Base-by-base conservation (phyloP, 441 rosid species). In the Arabidopsis hybrid region DNA sequence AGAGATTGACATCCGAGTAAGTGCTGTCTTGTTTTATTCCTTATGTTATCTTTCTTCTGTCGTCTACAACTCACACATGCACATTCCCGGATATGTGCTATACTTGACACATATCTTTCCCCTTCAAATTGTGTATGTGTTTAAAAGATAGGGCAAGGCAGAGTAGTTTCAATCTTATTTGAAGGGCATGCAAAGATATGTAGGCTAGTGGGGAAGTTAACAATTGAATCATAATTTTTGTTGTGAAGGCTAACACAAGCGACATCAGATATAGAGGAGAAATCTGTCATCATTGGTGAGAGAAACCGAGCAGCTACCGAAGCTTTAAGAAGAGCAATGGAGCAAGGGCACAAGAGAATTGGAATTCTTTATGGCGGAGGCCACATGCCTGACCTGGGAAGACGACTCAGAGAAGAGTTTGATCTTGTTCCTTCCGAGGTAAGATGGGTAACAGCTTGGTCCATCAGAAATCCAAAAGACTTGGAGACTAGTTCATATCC, bases 311-410 rank as follows among this genome's bases (percentile, higher is more conserved):
- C 88, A 42, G 97, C 96, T 11, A 65, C 81, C 0, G 89, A 85
- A 58, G 96, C 90, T 39, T 88, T 92, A 5, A 78, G 72, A 77
- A 84, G 83, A 80, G 90, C 92, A 7, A 81, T 91, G 0, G 83
- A 91, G 2, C 86, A 82, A 8, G 96, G 99, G 35, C 86, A 90
- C 78, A 88, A 85, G 1, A 85, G 76, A 79, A 87, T 95, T 12
- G 99, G 97, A 1, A 81, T 95, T 65, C 84, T 95, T 2, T 95
- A 92, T 3, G 99, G 99, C 0, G 97, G 95, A 10, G 98, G 97
- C 58, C 99, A 95, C 91, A 92, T 95, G 97, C 97, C 97, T 0
- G 99, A 95, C 82, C 45, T 95, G 58, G 96, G 95, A 46, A 86
- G 98, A 83, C 85, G 92, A 18, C 72, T 95, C 39, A 60, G 85